Conservation (phyloP, 805 yeast species). For the Teunomyces panamensis region DNA sequence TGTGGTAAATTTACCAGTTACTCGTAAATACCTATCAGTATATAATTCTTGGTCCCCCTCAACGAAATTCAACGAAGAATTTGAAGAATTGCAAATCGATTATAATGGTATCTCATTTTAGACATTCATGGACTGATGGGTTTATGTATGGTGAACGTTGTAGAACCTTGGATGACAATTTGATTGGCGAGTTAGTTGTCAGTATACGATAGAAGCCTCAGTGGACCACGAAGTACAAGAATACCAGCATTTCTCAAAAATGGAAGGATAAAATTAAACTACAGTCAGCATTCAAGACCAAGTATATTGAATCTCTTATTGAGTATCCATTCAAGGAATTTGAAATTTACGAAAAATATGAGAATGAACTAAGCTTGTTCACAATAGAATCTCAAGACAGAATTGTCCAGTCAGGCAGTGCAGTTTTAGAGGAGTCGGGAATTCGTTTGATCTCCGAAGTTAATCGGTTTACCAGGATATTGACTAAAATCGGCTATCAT, state of each 20-base stretch:
- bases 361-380: slow-evolving; percentile 6
- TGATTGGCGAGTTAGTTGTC: slow-evolving; percentile 13
- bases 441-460: neutral
- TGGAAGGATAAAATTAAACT: slow-evolving; percentile 22
- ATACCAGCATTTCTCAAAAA: slow-evolving; percentile 18
- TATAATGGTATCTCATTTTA: neutral
- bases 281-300: slow-evolving; percentile 1
- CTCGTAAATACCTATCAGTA: no score
- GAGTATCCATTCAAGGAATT: slow-evolving; percentile 13
- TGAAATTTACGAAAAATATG: slow-evolving; percentile 10
- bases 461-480: slow-evolving; percentile 1
- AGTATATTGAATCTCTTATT: slow-evolving; percentile 9
- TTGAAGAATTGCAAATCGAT: neutral
- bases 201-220: slow-evolving; percentile 22
- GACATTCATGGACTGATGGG: neutral
- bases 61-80: neutral
- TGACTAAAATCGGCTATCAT: slow-evolving; percentile 8
- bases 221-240: slow-evolving; percentile 24
- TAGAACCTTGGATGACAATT: slow-evolving; percentile 12
- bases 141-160: neutral
- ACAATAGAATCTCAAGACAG: slow-evolving; percentile 6
- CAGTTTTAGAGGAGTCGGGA: slow-evolving; percentile 2
- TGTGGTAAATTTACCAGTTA: no score
- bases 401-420: slow-evolving; percentile 7
- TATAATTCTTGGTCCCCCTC: neutral